Evolutionary conservation across 495 filamentous ascomycete species (phyloP).

Genomic region (Hypoxylon lenormandii): DNA sequence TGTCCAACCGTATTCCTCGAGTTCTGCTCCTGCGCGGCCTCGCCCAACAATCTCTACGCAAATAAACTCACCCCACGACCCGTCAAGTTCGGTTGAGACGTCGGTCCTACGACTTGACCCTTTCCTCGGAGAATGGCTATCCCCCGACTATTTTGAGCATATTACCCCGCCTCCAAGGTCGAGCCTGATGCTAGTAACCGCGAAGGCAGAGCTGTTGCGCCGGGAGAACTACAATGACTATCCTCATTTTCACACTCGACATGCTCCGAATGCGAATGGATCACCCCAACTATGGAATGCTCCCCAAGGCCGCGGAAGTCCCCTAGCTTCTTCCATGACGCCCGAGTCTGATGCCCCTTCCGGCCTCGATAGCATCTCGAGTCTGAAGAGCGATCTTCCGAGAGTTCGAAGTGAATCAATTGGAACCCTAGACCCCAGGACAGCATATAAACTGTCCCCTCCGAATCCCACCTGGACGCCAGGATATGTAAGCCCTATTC

Average conservation of each 20-base stretch:
- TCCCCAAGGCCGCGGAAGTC: constrained; percentile 30
- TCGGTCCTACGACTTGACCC: constrained; percentile 83
- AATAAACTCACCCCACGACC: neutral
- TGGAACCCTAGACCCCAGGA: constrained; percentile 27
- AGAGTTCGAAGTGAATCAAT: constrained; percentile 37
- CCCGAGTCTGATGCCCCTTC: constrained; percentile 28
- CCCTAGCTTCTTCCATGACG: constrained; percentile 21
- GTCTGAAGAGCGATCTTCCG: constrained; percentile 47
- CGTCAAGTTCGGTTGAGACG: constrained; percentile 54
- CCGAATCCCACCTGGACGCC: constrained; percentile 18
- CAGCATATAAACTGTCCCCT: constrained; percentile 19
- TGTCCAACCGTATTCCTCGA: constrained; percentile 52
- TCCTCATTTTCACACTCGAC: constrained; percentile 53
- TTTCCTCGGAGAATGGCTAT: constrained; percentile 95
- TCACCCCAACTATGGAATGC: constrained; percentile 58
- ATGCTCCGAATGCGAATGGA: constrained; percentile 41
- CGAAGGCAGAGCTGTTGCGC: constrained; percentile 84
- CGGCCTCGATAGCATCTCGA: constrained; percentile 43
- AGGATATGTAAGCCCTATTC: constrained; percentile 79
- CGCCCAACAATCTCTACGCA: constrained; percentile 34
- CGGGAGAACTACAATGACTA: constrained; percentile 71
- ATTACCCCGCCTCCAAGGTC: constrained; percentile 91
- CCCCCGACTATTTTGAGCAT: constrained; percentile 88
- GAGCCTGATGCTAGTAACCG: constrained; percentile 83
- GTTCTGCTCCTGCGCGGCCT: constrained; percentile 33